Evolutionary conservation across 257 asterid species (phyloP), one percentile per base, ranked within the genome.

Genomic region (Anisodus tanguticus): DNA sequence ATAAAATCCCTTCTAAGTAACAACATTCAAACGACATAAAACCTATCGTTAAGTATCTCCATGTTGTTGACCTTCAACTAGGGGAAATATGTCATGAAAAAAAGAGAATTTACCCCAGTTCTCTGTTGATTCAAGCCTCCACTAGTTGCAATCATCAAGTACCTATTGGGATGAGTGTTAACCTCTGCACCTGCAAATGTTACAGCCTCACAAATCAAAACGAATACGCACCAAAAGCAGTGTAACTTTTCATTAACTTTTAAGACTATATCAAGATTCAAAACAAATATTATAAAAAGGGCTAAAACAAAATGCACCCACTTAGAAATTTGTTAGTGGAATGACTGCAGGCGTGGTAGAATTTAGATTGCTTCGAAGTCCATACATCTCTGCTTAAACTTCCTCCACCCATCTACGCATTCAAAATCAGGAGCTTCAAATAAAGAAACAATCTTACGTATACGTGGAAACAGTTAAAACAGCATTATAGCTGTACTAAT

Each of bases 81-180:
- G 3, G 51, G 43, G 6, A 63, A 17, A 13, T 9, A 22, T 35
- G 12, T 13, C 37, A 16, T 5, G 22, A 12, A 37, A 3, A 17
- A 54, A 37, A 57, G 71, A 72, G 82, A 45, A 82, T 71, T 76
- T 85, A 93, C 98, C 93, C 98, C 97, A 19, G 96, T 93, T 90
- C 98, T 92, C 83, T 94, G 98, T 80, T 94, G 98, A 88, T 94
- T 94, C 79, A 94, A 83, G 57, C 98, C 98, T 82, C 98, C 98
- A 67, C 98, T 94, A 1, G 97, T 92, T 78, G 94, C 94, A 80
- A 94, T 93, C 85, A 93, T 55, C 87, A 94, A 88, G 85, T 93
- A 93, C 54, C 96, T 86, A 41, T 87, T 71, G 19, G 89, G 90
- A 35, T 77, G 84, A 2, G 91, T 89, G 3, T 85, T 88, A 84